phyloP scores from a whole-genome alignment of 768 basidiomycete genomes.

The Leccinum rimulosum region DNA sequence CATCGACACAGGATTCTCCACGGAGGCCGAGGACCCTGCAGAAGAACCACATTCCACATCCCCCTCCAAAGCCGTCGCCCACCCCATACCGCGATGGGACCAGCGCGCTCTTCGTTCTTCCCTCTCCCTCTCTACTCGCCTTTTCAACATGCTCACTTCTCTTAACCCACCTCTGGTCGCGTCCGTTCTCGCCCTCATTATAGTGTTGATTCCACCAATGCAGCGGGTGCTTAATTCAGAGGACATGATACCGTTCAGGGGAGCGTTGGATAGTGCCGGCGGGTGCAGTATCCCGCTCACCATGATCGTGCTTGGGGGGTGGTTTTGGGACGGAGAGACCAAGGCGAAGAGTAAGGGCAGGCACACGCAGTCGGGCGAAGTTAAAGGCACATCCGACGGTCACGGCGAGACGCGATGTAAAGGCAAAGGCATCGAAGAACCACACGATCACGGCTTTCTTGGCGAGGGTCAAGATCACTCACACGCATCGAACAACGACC shows the following conservation, averaged over 20 bases:
- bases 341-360: neutral
- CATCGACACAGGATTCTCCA: constrained; percentile 11
- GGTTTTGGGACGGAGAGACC: constrained; percentile 59
- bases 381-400: neutral
- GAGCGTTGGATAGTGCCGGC: constrained; percentile 65
- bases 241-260: constrained; percentile 63
- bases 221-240: constrained; percentile 63
- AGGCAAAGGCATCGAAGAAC: constrained; percentile 5
- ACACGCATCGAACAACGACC: neutral
- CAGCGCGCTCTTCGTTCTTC: neutral
- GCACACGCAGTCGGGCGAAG: neutral
- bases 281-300: constrained; percentile 86
- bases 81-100: constrained; percentile 8
- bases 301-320: constrained; percentile 88
- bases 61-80: neutral
- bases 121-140: neutral
- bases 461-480: neutral
- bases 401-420: constrained; percentile 3
- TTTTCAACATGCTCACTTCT: constrained; percentile 39
- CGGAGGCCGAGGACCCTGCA: constrained; percentile 12
- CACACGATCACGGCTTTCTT: neutral
- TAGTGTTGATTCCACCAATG: constrained; percentile 73
- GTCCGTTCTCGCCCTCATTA: constrained; percentile 67
- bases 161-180: constrained; percentile 92
- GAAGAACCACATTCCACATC: neutral